Base-by-base conservation (phyloP, 164 flowering plant species). In the Umbellularia californica region DNA sequence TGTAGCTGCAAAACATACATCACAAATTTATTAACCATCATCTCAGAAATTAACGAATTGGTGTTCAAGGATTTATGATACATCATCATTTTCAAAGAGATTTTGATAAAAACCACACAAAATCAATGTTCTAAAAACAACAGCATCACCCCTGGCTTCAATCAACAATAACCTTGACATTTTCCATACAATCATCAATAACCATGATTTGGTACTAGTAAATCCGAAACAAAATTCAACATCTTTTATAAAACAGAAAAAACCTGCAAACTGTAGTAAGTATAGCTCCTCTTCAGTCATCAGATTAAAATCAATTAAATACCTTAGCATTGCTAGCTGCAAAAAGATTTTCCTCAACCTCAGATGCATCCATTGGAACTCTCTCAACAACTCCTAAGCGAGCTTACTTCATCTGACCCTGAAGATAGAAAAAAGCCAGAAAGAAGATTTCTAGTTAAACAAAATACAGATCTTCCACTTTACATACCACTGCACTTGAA, bases 311-410 rank as follows among this genome's bases (percentile, higher is more conserved):
- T 3, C 14, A 33, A 52, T 20, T 33, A 15, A 9, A 70, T 85
- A 93, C 99, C 99, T 93, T 96, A 78, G 98, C 94, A 87, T 93
- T 97, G 65, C 89, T 86, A 51, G 88, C 85, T 7, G 94, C 88
- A 76, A 94, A 87, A n/a, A 89, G 75, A 72, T 74, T 90, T 75
- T 96, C 99, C 84, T 96, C 99, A 50, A 91, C 89, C 77, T 96
- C 99, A 20, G 84, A 66, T 51, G 79, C 73, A 72, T 95, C 99
- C 98, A 95, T 55, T 93, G 50, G 24, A 78, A 80, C 70, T 50
- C 72, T 24, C 35, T 81, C 68, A 76, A 72, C 76, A 67, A 51
- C 50, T 41, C 19, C n/a, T 14, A 55, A 52, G 4, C 22, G 41
- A 81, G 74, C 47, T 75, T 14, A 82, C 75, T 70, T 71, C 75